These are phyloP conservation scores for Phytophthora pinifolia DNA, from an alignment of 352 stramenopile genomes.

Conservation along the genomic window DNA sequence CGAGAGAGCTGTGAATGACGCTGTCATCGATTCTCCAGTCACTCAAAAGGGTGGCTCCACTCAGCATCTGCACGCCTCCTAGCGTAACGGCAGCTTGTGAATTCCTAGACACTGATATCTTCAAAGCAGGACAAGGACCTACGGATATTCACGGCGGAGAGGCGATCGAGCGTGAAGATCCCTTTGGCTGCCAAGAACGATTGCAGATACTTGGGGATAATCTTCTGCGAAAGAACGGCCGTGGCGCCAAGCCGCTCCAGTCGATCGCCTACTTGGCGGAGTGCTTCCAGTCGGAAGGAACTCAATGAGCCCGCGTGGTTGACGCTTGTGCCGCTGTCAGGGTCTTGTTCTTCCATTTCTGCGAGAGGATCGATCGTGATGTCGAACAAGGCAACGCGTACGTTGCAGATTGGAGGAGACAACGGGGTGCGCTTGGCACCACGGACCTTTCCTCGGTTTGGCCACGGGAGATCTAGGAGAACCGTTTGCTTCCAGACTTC, in stretches of 20 bases:
- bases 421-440: constrained; percentile 9
- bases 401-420: constrained; percentile 23
- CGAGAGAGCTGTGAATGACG: constrained; percentile 23
- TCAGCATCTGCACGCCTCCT: constrained; percentile 54
- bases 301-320: constrained; percentile 17
- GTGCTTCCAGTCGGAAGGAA: constrained; percentile 31
- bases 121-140: constrained; percentile 15
- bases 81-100: constrained; percentile 3
- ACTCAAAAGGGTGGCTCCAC: constrained; percentile 44
- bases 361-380: constrained; percentile 50
- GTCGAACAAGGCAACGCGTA: constrained; percentile 51
- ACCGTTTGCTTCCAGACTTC: constrained; percentile 44
- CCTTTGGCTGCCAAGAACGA: constrained; percentile 33
- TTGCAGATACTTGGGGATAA: constrained; percentile 52
- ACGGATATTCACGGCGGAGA: constrained; percentile 57
- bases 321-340: constrained; percentile 6
- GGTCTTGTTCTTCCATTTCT: constrained; percentile 17
- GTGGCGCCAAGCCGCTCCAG: constrained; percentile 34
- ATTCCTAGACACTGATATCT: not conserved
- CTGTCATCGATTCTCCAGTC: constrained; percentile 39
- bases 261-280: constrained; percentile 35
- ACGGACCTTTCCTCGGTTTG: constrained; percentile 9
- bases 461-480: constrained; percentile 45
- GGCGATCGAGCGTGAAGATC: constrained; percentile 50
- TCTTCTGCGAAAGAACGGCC: constrained; percentile 57